Percentiles rank a stretch among this genome's conserved stretches.
Evolutionary conservation across 2,329 filamentous ascomycete species (phyloP).

Genomic region (Beauveria bassiana): DNA sequence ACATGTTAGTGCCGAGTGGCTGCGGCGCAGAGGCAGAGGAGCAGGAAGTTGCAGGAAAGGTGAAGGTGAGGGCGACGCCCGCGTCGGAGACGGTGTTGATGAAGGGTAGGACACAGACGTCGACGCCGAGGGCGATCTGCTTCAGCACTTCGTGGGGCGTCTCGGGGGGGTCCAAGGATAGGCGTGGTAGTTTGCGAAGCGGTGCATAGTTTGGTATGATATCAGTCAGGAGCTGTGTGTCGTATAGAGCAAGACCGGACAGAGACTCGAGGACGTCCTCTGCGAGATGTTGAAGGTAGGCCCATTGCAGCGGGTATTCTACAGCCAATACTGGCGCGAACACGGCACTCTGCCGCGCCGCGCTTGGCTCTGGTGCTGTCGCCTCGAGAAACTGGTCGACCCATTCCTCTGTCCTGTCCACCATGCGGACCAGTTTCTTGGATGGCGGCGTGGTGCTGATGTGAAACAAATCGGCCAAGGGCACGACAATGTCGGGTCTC

Average conservation of each 20-base stretch:
- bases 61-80: constrained; percentile 75
- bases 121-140: constrained; percentile 68
- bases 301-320: constrained; percentile 64
- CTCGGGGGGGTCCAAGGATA: constrained; percentile 63
- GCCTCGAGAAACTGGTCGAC: constrained; percentile 55
- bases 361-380: constrained; percentile 20
- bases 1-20: constrained; percentile 73
- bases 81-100: constrained; percentile 68
- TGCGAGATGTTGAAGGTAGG: constrained; percentile 67
- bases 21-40: constrained; percentile 6
- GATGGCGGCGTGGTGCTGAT: constrained; percentile 45
- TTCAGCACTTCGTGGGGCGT: constrained; percentile 72
- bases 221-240: constrained; percentile 59
- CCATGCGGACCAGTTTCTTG: constrained; percentile 77
- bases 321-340: constrained; percentile 69
- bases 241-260: constrained; percentile 71
- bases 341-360: constrained; percentile 29
- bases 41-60: constrained; percentile 49
- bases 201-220: constrained; percentile 43
- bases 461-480: constrained; percentile 61
- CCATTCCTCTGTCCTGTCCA: constrained; percentile 79
- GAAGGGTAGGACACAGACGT: constrained; percentile 73
- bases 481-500: constrained; percentile 72
- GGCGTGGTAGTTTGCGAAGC: constrained; percentile 57
- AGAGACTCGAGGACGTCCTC: constrained; percentile 53